Evolutionary conservation across 176 grass and related monocot genomes (phyloP), one percentile per base, ranked within the genome.

Genomic region (Rhynchospora tenuis): DNA sequence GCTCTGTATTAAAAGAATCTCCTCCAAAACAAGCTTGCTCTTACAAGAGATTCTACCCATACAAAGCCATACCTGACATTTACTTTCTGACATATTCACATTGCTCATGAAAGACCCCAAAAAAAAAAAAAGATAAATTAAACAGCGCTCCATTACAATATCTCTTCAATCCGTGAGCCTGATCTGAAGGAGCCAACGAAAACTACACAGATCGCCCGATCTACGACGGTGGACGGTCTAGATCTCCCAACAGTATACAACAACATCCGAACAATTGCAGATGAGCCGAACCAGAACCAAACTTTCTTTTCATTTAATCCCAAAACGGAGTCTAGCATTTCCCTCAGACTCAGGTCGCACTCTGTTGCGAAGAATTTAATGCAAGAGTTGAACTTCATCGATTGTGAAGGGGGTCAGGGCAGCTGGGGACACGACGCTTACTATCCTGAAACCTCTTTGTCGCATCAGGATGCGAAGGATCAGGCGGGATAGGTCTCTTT

Each of bases 11-110:
- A 12, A 29, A 56, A 77, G 73, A 77, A 77, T 77, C 50, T 77
- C 73, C 73, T 77, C 50, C 31, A 54, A 54, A 76, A 76, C 24
- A 76, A 76, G 29, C 48, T 55, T 9, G 17, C 24, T 76, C 73
- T 76, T 56, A 77, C 73, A 77, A 77, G 73, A 77, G 73, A 77
- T 77, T 77, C 73, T 56, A 31, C 73, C 51, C 27, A 77, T 77
- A 77, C 73, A 77, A 77, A 77, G 73, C 73, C 73, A 38, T 56
- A 76, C 48, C 24, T 6, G 67, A 33, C 73, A 77, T 77, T 55
- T 77, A 17, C 67, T 71, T 71, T 22, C 19, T 22, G 2, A 77
- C 31, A 77, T 77, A 77, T 77, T 77, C 73, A 77, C 50, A 77
- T 11, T 56, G 15, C 15, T 26, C 72, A 54, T 4, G 29, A 77